These are phyloP conservation scores for Blastocystis sp. DNA, from an alignment of 352 stramenopile genomes.

Conservation along the genomic window DNA sequence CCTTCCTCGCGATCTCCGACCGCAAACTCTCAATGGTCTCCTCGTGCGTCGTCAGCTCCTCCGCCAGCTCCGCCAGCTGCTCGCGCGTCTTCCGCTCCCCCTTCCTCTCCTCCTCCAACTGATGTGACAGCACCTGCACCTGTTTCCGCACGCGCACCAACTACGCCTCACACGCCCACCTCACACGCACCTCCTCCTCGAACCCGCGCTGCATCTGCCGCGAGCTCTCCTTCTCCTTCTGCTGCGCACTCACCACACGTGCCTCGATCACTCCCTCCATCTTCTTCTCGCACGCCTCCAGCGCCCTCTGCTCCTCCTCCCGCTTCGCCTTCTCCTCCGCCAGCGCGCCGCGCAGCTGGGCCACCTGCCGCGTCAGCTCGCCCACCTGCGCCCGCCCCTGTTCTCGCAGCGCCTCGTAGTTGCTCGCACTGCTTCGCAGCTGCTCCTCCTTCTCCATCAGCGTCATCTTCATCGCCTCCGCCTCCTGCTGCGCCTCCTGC, in stretches of 20 bases:
- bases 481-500: constrained; percentile 40
- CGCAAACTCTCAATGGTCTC: background rate
- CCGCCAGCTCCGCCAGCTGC: background rate
- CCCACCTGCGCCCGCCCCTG: background rate
- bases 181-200: constrained; percentile 36
- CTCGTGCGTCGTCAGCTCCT: background rate
- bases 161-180: background rate
- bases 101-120: constrained; percentile 43
- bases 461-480: background rate
- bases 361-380: background rate
- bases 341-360: background rate
- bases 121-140: constrained; percentile 32
- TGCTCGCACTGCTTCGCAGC: background rate
- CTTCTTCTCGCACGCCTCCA: background rate
- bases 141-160: constrained; percentile 43
- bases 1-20: background rate
- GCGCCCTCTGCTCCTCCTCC: background rate
- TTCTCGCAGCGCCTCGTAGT: background rate
- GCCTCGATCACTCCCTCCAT: constrained; percentile 8
- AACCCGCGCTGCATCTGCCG: constrained; percentile 11
- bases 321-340: constrained; percentile 9
- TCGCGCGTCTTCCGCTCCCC: constrained; percentile 14
- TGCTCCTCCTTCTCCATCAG: constrained; percentile 39
- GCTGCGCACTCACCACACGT: background rate
- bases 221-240: constrained; percentile 9